These are phyloP conservation scores for Leishmania mexicana DNA, from an alignment of 208 protist genomes.

Conservation along the genomic window DNA sequence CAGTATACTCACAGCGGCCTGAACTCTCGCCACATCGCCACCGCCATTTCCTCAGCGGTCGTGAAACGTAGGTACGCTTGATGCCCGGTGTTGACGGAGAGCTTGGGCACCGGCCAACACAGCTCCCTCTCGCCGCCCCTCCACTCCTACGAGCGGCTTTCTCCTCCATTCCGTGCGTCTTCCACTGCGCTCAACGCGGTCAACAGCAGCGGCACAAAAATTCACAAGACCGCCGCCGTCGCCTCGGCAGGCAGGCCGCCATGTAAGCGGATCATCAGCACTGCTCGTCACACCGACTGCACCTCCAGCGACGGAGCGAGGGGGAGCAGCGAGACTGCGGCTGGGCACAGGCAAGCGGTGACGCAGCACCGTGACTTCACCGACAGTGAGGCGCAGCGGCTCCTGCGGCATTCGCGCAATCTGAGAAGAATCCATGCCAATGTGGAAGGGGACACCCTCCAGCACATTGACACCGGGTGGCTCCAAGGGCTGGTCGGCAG, in stretches of 20 bases:
- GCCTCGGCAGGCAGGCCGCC: constrained; percentile 46
- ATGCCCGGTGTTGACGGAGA: constrained; percentile 70
- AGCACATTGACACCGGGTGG: constrained; percentile 51
- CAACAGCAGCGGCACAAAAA: constrained; percentile 57
- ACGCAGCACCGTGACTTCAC: constrained; percentile 92
- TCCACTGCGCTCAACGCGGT: constrained; percentile 38
- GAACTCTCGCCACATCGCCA: constrained; percentile 53
- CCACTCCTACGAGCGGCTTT: constrained; percentile 70
- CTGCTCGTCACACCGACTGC: constrained; percentile 35
- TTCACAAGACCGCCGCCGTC: constrained; percentile 35
- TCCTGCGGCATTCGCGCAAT: constrained; percentile 80
- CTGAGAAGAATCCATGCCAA: constrained; percentile 53
- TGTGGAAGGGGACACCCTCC: constrained; percentile 89
- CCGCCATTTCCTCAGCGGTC: constrained; percentile 41
- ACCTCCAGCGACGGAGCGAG: constrained; percentile 62
- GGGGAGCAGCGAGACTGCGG: constrained; percentile 54
- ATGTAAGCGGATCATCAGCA: constrained; percentile 50
- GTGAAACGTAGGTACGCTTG: constrained; percentile 57
- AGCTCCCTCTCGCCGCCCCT: constrained; percentile 51
- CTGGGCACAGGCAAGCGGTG: constrained; percentile 67
- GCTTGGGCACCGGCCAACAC: constrained; percentile 84
- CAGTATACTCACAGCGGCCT: constrained; percentile 87
- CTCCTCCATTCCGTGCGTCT: constrained; percentile 39
- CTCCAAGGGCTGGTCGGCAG: not conserved
- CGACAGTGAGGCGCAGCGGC: constrained; percentile 69